These are phyloP conservation scores for Russula lepida DNA, from an alignment of 768 basidiomycete genomes.

Conservation along the genomic window DNA sequence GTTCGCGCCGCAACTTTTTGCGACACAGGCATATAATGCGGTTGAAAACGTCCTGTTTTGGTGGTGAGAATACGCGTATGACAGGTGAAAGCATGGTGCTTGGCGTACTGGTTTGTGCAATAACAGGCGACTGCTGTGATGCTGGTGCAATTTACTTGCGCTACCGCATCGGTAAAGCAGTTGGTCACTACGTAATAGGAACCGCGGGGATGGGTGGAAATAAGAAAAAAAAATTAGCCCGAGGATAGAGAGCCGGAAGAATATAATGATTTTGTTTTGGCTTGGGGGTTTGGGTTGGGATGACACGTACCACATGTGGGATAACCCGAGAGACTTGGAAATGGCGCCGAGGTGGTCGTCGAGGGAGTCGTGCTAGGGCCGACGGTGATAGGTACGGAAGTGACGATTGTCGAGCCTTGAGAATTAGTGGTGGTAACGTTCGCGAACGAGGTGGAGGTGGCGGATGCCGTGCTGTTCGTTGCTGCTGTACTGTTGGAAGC, in stretches of 20 bases:
- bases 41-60: slow-evolving; percentile 29
- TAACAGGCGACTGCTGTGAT: slow-evolving; percentile 43
- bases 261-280: not conserved
- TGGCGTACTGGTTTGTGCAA: slow-evolving; percentile 33
- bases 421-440: slow-evolving; percentile 17
- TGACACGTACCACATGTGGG: slow-evolving; percentile 14
- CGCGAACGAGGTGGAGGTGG: not conserved
- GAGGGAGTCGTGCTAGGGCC: not conserved
- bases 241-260: not conserved
- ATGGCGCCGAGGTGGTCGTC: slow-evolving; percentile 7
- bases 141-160: slow-evolving; percentile 36
- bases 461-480: not conserved
- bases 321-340: slow-evolving; percentile 10
- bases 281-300: not conserved
- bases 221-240: not conserved
- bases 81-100: not conserved
- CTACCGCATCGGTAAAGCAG: slow-evolving; percentile 36
- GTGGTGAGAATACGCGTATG: not conserved
- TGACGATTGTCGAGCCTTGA: slow-evolving; percentile 14
- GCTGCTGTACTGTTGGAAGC: not conserved
- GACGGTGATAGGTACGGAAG: slow-evolving; percentile 19
- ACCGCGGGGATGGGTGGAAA: not conserved
- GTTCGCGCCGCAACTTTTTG: slow-evolving; percentile 31
- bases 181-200: slow-evolving; percentile 32
- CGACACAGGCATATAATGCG: slow-evolving; percentile 33